A percentile compares a stretch with the other conserved stretches of the same genome.
Evolutionary conservation across 202 grass and related monocot genomes (phyloP).

Genomic region (Alloteropsis angusta): DNA sequence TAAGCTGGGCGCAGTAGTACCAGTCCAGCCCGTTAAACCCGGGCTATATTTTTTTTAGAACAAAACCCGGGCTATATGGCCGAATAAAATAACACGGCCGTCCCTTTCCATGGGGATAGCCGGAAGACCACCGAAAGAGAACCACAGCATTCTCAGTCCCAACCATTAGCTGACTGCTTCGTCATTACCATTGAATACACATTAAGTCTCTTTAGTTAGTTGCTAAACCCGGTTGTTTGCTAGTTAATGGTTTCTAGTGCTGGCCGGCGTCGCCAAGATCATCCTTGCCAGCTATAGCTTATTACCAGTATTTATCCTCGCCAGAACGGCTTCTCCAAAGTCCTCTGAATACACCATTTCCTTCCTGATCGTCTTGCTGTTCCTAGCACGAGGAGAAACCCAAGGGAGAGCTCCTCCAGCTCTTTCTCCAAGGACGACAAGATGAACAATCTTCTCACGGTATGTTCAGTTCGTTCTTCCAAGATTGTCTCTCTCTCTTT

Average conservation of each 20-base stretch:
- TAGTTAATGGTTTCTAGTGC: constrained; percentile 37
- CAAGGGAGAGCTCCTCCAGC: neutral
- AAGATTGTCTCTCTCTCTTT: neutral
- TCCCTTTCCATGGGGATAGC: neutral
- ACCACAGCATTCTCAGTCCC: neutral
- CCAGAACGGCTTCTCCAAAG: constrained; percentile 24
- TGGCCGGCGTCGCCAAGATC: constrained; percentile 28
- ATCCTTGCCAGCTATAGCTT: neutral
- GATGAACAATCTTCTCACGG: constrained; percentile 64
- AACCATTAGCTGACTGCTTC: neutral
- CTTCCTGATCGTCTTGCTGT: neutral
- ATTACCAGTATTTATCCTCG: neutral
- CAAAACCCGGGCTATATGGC: too few species aligned
- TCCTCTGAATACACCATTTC: neutral
- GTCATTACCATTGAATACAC: neutral
- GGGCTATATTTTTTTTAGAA: too few species aligned
- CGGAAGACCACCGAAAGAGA: neutral
- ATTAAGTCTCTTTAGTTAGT: constrained; percentile 21
- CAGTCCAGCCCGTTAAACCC: neutral
- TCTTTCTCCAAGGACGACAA: neutral
- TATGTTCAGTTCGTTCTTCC: constrained; percentile 10
- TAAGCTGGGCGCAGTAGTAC: neutral
- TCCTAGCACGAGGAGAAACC: neutral
- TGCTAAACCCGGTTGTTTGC: constrained; percentile 22
- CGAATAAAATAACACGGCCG: neutral